These are phyloP conservation scores for Cryptococcus floricola DNA, from an alignment of 1,284 basidiomycete species.

Conservation along the genomic window DNA sequence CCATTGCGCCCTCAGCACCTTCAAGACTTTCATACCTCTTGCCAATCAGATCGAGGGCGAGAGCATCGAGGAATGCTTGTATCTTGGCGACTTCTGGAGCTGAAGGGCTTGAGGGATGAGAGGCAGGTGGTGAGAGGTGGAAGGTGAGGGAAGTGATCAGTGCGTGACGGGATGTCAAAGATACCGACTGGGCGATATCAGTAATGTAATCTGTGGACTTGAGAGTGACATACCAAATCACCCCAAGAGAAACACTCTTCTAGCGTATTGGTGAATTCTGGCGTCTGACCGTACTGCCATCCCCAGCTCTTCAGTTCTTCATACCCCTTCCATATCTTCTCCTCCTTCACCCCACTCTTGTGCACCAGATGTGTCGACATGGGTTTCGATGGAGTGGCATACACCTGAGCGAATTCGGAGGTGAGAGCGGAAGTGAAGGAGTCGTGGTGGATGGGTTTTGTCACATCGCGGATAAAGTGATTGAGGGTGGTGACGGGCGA, in stretches of 20 bases:
- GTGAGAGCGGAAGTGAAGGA: constrained; percentile 69
- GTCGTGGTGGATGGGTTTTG: constrained; percentile 56
- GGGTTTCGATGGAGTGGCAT: constrained; percentile 41
- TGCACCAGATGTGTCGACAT: constrained; percentile 13
- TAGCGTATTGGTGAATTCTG: constrained; percentile 66
- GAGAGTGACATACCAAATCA: constrained; percentile 50
- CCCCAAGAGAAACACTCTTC: constrained; percentile 32
- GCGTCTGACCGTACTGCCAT: constrained; percentile 91
- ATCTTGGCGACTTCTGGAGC: constrained; percentile 5
- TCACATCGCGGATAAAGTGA: constrained; percentile 41
- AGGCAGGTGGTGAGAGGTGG: constrained; percentile 18
- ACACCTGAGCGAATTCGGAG: constrained; percentile 64
- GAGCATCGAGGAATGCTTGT: constrained; percentile 30
- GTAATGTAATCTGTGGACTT: not conserved
- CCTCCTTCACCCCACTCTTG: constrained; percentile 42
- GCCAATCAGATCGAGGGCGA: constrained; percentile 39
- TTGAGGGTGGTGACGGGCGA: constrained; percentile 87
- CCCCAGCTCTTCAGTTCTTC: constrained; percentile 72
- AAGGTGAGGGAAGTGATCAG: constrained; percentile 47
- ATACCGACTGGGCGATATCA: constrained; percentile 37
- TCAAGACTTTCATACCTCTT: constrained; percentile 46
- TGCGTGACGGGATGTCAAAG: constrained; percentile 51
- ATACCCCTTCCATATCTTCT: constrained; percentile 61
- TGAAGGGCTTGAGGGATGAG: not conserved
- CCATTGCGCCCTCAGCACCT: constrained; percentile 25